Conservation (phyloP, 75 land plant species). For the Selaginella moellendorffii region DNA sequence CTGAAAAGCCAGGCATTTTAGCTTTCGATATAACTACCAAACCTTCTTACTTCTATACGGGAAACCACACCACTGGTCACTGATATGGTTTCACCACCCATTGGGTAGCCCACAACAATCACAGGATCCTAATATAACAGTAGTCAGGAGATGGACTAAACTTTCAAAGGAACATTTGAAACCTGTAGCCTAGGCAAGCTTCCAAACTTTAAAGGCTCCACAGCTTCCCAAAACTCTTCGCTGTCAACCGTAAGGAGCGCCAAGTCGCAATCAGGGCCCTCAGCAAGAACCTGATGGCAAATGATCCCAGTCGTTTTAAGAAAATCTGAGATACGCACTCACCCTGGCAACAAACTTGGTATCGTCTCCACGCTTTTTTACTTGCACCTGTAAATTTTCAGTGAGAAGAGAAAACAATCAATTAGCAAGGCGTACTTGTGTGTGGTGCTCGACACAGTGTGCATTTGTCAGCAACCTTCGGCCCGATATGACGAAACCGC, state of each 20-base stretch:
- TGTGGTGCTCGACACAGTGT: constrained; percentile 90
- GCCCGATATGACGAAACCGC: constrained; percentile 95
- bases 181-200: constrained; percentile 86
- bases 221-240: constrained; percentile 82
- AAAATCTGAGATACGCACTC: background rate
- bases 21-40: no score
- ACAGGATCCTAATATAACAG: constrained; percentile 54
- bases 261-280: constrained; percentile 83
- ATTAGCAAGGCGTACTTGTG: constrained; percentile 48
- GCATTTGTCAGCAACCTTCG: constrained; percentile 86
- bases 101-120: constrained; percentile 93
- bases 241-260: constrained; percentile 82
- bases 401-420: background rate
- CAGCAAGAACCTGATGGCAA: constrained; percentile 65
- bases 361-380: constrained; percentile 82
- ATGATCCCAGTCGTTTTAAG: background rate
- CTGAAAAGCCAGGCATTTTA: no score
- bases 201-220: constrained; percentile 65
- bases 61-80: constrained; percentile 97
- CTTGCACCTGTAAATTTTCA: constrained; percentile 34
- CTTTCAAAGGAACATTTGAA: background rate
- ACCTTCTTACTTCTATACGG: constrained; percentile 63
- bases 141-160: background rate
- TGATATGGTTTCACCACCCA: constrained; percentile 95
- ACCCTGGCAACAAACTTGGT: constrained; percentile 85